Evolutionary conservation across 495 filamentous ascomycete genomes (phyloP).

Genomic region (Talaromyces liani): DNA sequence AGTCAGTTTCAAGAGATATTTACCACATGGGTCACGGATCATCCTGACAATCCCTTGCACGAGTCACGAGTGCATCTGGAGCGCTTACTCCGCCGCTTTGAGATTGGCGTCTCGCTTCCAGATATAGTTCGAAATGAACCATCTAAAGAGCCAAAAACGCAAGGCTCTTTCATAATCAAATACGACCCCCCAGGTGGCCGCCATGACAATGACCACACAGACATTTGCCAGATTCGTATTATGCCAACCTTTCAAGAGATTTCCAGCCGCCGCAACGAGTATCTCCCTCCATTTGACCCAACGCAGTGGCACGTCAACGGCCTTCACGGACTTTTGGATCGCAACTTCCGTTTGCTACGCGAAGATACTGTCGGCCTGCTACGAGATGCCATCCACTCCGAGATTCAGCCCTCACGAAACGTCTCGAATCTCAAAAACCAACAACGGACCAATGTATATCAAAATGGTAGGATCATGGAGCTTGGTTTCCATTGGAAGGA

Average conservation of each 20-base stretch:
- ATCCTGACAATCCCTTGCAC: not conserved
- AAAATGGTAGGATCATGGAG: slow-evolving; percentile 22
- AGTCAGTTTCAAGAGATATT: slow-evolving; percentile 7
- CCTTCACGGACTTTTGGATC: slow-evolving; percentile 54
- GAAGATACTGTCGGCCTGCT: slow-evolving; percentile 34
- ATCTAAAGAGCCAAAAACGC: not conserved
- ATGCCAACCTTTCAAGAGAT: slow-evolving; percentile 61
- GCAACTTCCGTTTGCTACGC: slow-evolving; percentile 50
- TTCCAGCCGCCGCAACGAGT: slow-evolving; percentile 40
- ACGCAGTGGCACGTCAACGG: slow-evolving; percentile 48
- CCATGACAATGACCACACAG: slow-evolving; percentile 60
- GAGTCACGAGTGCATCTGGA: slow-evolving; percentile 4
- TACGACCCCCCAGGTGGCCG: slow-evolving; percentile 17
- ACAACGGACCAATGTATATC: slow-evolving; percentile 31
- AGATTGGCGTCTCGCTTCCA: slow-evolving; percentile 7
- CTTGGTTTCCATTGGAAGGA: slow-evolving; percentile 36
- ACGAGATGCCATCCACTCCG: slow-evolving; percentile 21
- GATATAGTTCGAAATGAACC: not conserved
- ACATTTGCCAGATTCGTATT: slow-evolving; percentile 55
- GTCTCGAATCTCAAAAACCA: not conserved
- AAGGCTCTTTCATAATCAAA: not conserved
- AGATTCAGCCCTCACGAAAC: slow-evolving; percentile 4
- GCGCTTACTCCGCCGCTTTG: slow-evolving; percentile 8
- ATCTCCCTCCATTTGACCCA: slow-evolving; percentile 50
- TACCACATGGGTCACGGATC: not conserved